phyloP scores from a whole-genome alignment of 192 early-diverging fungal species.

The Linnemannia schmuckeri region DNA sequence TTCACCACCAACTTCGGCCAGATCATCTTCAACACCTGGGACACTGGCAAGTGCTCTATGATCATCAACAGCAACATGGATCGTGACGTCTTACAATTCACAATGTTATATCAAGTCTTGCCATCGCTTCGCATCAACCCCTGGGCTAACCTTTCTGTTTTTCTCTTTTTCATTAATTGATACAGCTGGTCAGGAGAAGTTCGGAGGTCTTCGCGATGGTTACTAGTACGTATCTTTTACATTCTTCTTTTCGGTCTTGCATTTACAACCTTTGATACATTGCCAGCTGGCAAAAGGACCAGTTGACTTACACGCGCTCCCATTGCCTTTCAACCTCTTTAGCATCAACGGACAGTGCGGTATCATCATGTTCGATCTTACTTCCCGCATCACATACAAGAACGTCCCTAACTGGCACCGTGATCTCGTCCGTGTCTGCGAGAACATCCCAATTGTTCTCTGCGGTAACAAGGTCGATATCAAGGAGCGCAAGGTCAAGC shows the following conservation, averaged over 20 bases:
- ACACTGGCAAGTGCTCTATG: slow-evolving; percentile 72
- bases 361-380: slow-evolving; percentile 99
- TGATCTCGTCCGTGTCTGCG: slow-evolving; percentile 99
- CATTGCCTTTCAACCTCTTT: not conserved
- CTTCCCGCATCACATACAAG: slow-evolving; percentile 99
- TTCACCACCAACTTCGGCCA: slow-evolving; percentile 98
- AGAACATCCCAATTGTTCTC: slow-evolving; percentile 99
- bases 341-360: slow-evolving; percentile 99
- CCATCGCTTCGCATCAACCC: not conserved
- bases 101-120: not conserved
- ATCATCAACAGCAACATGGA: not conserved
- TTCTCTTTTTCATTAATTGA: not conserved
- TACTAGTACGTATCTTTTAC: slow-evolving; percentile 84
- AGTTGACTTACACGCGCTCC: not conserved
- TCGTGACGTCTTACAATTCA: not conserved
- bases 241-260: not conserved
- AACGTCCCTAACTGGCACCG: slow-evolving; percentile 99
- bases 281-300: not conserved
- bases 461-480: slow-evolving; percentile 99
- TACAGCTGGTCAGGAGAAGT: slow-evolving; percentile 98
- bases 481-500: slow-evolving; percentile 99
- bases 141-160: not conserved
- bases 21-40: slow-evolving; percentile 99
- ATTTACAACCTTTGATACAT: too few species aligned
- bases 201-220: slow-evolving; percentile 99